phyloP scores from a whole-genome alignment of 1,284 basidiomycete genomes.

The Bjerkandera adusta region DNA sequence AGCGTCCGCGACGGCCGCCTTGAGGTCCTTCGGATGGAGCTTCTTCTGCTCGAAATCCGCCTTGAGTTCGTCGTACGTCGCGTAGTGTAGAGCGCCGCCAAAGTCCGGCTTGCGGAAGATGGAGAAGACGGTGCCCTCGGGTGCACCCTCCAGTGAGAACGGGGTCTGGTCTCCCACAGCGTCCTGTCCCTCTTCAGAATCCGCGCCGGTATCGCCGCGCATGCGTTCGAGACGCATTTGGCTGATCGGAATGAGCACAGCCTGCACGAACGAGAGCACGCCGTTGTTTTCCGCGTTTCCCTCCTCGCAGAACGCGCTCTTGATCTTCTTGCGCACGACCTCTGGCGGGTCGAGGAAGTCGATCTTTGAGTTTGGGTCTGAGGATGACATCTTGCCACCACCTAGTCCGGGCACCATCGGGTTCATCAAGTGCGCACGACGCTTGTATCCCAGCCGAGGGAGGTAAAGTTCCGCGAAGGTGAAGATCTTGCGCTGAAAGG shows the following conservation, averaged over 20 bases:
- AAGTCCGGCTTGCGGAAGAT: slow-evolving; percentile 78
- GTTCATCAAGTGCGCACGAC: slow-evolving; percentile 98
- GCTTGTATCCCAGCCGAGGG: slow-evolving; percentile 89
- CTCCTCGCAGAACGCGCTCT: slow-evolving; percentile 91
- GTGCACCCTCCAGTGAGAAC: slow-evolving; percentile 67
- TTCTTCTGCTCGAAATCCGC: slow-evolving; percentile 77
- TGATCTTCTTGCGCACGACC: slow-evolving; percentile 87
- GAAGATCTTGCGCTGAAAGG: slow-evolving; percentile 92
- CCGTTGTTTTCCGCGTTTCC: slow-evolving; percentile 93
- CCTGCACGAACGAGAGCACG: slow-evolving; percentile 84
- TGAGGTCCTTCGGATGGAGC: slow-evolving; percentile 91
- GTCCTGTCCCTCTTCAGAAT: slow-evolving; percentile 38
- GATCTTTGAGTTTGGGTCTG: slow-evolving; percentile 96
- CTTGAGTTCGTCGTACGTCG: slow-evolving; percentile 64
- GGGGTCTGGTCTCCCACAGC: slow-evolving; percentile 51
- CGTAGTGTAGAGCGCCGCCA: slow-evolving; percentile 84
- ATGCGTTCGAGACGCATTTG: slow-evolving; percentile 65
- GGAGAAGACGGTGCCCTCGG: slow-evolving; percentile 82
- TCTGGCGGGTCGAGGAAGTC: slow-evolving; percentile 94
- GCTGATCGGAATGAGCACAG: slow-evolving; percentile 90
- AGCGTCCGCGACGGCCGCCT: slow-evolving; percentile 76
- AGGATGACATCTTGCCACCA: slow-evolving; percentile 99
- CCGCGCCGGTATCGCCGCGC: slow-evolving; percentile 39
- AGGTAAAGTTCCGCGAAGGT: slow-evolving; percentile 96
- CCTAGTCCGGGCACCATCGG: slow-evolving; percentile 95